Evolutionary conservation across 2,329 filamentous ascomycete genomes (phyloP).

Genomic region (Cladosporium colombiae): DNA sequence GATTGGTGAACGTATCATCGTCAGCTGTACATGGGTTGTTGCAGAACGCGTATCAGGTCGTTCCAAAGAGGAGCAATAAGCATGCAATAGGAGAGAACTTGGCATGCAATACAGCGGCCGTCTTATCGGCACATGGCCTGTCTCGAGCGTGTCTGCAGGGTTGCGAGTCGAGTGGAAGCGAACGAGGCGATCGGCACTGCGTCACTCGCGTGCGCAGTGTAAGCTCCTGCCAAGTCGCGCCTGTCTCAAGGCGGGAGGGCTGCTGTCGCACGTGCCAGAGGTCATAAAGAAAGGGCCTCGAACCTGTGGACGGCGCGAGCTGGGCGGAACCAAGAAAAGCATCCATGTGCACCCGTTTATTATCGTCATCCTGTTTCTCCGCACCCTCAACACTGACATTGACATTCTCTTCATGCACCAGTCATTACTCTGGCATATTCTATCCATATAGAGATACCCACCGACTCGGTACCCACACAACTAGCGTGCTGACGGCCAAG

Average conservation of each 20-base stretch:
- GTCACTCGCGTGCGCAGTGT: neutral
- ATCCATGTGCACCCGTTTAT: neutral
- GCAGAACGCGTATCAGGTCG: neutral
- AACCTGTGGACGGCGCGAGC: neutral
- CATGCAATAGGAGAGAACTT: neutral
- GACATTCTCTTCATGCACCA: neutral
- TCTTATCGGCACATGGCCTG: slow-evolving; percentile 11
- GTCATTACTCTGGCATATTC: neutral
- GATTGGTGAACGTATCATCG: neutral
- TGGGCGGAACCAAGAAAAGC: slow-evolving; percentile 3
- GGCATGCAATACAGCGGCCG: slow-evolving; percentile 4
- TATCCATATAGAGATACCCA: neutral
- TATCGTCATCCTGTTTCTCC: neutral
- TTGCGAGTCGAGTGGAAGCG: neutral
- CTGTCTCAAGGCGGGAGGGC: neutral
- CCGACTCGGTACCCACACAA: neutral
- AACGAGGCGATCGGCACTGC: slow-evolving; percentile 1
- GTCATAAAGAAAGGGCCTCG: slow-evolving; percentile 14
- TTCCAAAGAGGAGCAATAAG: slow-evolving; percentile 12
- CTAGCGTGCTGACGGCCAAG: neutral
- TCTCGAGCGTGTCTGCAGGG: slow-evolving; percentile 13
- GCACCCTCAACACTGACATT: neutral
- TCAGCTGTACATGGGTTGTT: neutral
- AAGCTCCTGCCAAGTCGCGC: slow-evolving; percentile 3
- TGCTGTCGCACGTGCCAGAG: neutral